Evolutionary conservation across 2,329 filamentous ascomycete species (phyloP).

Genomic region (Bipolaris bicolor): DNA sequence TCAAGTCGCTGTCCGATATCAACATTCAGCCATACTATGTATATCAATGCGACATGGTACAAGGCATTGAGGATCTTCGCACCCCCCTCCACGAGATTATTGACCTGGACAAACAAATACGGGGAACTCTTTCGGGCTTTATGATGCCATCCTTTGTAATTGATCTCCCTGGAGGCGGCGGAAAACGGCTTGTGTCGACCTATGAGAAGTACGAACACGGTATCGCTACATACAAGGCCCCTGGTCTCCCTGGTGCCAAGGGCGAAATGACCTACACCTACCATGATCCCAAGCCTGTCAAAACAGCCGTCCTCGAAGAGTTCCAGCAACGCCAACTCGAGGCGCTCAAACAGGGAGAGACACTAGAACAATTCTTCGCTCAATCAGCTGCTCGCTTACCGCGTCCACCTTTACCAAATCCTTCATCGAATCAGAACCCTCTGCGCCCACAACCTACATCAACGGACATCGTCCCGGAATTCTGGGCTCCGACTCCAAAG

Average conservation of each 20-base stretch:
- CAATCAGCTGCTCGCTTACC: slow-evolving; percentile 1
- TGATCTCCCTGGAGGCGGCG: slow-evolving; percentile 67
- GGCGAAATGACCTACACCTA: slow-evolving; percentile 59
- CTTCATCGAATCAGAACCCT: neutral
- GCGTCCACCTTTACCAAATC: neutral
- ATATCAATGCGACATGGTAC: slow-evolving; percentile 69
- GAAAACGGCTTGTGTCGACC: slow-evolving; percentile 65
- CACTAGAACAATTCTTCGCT: slow-evolving; percentile 18
- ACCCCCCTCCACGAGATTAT: slow-evolving; percentile 66
- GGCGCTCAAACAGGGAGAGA: slow-evolving; percentile 16
- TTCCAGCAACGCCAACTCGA: slow-evolving; percentile 16
- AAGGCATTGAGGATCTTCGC: slow-evolving; percentile 65
- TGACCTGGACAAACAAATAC: slow-evolving; percentile 62
- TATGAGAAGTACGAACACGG: slow-evolving; percentile 63
- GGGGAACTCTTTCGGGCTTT: slow-evolving; percentile 67
- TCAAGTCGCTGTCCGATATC: slow-evolving; percentile 61
- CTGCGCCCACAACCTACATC: slow-evolving; percentile 1
- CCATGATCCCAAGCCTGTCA: slow-evolving; percentile 56
- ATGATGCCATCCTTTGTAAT: slow-evolving; percentile 68
- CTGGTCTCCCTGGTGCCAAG: slow-evolving; percentile 56
- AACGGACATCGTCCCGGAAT: neutral
- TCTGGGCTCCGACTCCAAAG: neutral
- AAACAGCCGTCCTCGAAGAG: slow-evolving; percentile 12
- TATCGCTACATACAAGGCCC: slow-evolving; percentile 62
- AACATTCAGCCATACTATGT: slow-evolving; percentile 70